phyloP scores from a whole-genome alignment of 257 asterid genomes.

The Solanum commersonii region DNA sequence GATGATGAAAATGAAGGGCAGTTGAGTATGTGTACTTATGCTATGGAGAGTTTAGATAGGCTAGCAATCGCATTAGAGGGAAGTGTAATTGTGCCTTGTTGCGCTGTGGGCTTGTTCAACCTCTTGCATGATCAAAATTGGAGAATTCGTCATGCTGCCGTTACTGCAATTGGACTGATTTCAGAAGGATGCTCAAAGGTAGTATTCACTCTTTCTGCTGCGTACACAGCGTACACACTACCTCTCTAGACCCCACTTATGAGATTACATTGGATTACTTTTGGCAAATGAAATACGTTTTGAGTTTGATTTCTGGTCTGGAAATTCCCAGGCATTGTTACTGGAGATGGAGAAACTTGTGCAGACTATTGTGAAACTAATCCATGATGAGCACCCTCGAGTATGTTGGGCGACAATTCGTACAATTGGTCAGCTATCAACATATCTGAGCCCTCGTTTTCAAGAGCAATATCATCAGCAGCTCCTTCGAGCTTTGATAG shows the following conservation, averaged over 20 bases:
- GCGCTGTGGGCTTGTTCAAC: background rate
- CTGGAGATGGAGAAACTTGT: background rate
- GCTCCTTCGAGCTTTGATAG: background rate
- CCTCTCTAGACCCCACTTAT: background rate
- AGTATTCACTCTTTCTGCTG: background rate
- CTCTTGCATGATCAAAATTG: background rate
- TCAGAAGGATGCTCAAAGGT: conserved; percentile 2
- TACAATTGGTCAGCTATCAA: conserved; percentile 6
- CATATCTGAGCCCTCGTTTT: background rate
- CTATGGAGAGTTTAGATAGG: background rate
- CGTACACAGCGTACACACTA: background rate
- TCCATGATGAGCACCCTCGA: background rate
- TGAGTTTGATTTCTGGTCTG: background rate
- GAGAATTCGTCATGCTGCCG: background rate
- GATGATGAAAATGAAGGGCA: background rate
- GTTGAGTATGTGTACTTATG: background rate
- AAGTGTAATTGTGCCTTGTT: background rate
- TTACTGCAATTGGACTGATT: background rate
- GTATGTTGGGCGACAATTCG: conserved; percentile 2
- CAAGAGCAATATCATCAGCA: background rate
- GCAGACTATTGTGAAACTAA: background rate
- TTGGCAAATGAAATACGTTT: background rate
- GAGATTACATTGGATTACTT: background rate
- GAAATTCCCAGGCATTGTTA: background rate
- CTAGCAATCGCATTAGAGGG: background rate